Base-by-base conservation (phyloP, 257 asterid genomes). In the Jasminum sambac region DNA sequence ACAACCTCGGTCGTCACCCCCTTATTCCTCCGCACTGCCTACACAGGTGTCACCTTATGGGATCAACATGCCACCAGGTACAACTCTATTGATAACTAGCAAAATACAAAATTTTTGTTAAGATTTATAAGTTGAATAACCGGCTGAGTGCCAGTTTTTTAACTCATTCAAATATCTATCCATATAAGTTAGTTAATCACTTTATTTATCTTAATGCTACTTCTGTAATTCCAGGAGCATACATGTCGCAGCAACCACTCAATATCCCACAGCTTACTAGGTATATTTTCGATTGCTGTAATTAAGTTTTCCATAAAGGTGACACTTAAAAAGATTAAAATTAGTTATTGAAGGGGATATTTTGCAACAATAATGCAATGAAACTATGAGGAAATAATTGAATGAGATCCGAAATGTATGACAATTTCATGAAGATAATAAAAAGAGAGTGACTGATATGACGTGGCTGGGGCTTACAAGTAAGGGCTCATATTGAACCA, bases 1-100 rank as follows among this genome's bases (percentile, higher is more conserved):
- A 63, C 83, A 74, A 55, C 72, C 79, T 68, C 89, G 74, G 64
- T 72, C 72, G 70, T 76, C 76, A 74, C 74, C 74, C 19, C 82
- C 81, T 64, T 82, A 77, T 76, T 72, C 81, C 73, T 14, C 81
- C 23, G 70, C 88, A 57, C 2, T 63, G 60, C 30, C 75, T 70
- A 63, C 81, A 16, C 85, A 75, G 8, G 50, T 77, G 42, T 25
- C 83, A 69, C 74, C 85, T 34, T 84, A 82, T 65, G 90, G 81
- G 67, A 73, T 81, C 81, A 74, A 77, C 74, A 72, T 75, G 64
- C 74, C 78, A 77, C 74, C 70, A 70, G 94, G 98, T 85, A 82
- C 46, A 44, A 9, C 36, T 50, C 39, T 41, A 52, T 26, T 24
- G n/a, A n/a, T n/a, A n/a, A n/a, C n/a, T n/a, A n/a, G n/a, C n/a